phyloP scores from a whole-genome alignment of 129 eudicot species.

The Saussurea involucrata region DNA sequence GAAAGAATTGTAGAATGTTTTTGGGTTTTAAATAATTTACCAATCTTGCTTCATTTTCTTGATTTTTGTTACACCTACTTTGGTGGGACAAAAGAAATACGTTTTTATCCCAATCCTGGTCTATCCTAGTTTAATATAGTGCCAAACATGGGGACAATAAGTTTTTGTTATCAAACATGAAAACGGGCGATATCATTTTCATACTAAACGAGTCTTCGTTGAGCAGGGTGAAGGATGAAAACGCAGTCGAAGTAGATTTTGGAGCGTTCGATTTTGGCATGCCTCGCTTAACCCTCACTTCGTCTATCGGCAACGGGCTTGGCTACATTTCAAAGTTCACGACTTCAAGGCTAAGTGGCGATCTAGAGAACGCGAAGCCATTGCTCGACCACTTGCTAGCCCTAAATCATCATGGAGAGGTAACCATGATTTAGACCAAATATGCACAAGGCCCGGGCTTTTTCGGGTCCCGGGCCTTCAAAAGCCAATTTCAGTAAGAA shows the following conservation, averaged over 20 bases:
- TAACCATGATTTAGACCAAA: constrained; percentile 9
- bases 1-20: too few species aligned
- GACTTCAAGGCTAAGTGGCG: constrained; percentile 48
- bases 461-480: too few species aligned
- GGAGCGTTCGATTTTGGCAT: constrained; percentile 62
- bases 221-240: constrained; percentile 81
- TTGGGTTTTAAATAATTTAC: too few species aligned
- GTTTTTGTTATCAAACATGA: neutral
- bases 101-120: neutral
- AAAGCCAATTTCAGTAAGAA: too few species aligned
- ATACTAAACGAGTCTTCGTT: neutral
- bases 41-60: neutral
- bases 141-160: neutral
- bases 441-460: too few species aligned
- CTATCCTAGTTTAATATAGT: too few species aligned
- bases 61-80: too few species aligned
- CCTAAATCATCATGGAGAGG: constrained; percentile 77
- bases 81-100: too few species aligned
- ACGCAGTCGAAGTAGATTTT: constrained; percentile 77
- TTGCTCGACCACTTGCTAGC: constrained; percentile 70
- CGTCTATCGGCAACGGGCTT: constrained; percentile 84
- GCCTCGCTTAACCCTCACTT: constrained; percentile 59
- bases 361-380: constrained; percentile 56
- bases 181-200: neutral
- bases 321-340: constrained; percentile 60